Conservation (phyloP, 2,329 filamentous ascomycete species). For the Tolypocladium capitatum region DNA sequence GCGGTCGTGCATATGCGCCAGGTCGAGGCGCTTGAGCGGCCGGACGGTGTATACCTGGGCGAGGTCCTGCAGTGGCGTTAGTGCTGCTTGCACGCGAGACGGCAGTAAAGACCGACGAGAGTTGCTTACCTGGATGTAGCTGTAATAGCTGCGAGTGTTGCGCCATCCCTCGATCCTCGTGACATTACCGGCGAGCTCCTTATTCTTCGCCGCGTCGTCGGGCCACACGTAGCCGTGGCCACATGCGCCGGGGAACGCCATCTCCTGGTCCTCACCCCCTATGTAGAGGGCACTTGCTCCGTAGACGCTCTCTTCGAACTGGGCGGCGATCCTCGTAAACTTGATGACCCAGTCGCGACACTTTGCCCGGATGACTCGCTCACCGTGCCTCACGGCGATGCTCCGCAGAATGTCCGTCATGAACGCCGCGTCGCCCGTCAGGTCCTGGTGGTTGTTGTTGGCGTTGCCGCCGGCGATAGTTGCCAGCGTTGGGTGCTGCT, state of each 20-base stretch:
- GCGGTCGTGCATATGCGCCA: constrained; percentile 87
- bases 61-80: constrained; percentile 36
- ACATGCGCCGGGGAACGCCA: constrained; percentile 42
- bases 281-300: constrained; percentile 84
- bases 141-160: constrained; percentile 89
- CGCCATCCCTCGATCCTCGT: constrained; percentile 94
- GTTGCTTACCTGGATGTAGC: constrained; percentile 64
- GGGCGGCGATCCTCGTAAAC: constrained; percentile 82
- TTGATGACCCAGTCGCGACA: constrained; percentile 92
- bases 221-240: constrained; percentile 95
- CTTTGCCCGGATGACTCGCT: constrained; percentile 80
- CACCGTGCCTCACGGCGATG: constrained; percentile 74
- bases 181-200: constrained; percentile 82
- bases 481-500: constrained; percentile 52
- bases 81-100: not conserved
- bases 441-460: constrained; percentile 40
- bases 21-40: constrained; percentile 67
- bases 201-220: constrained; percentile 65
- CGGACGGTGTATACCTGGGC: constrained; percentile 49
- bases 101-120: not conserved
- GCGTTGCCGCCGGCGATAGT: constrained; percentile 29
- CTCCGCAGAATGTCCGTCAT: constrained; percentile 77
- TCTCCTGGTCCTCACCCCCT: constrained; percentile 58
- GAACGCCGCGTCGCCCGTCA: constrained; percentile 78
- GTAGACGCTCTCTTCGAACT: constrained; percentile 92